Evolutionary conservation across 1,284 basidiomycete species (phyloP), one percentile per base, ranked within the genome.

Genomic region (Trametes hirsuta): DNA sequence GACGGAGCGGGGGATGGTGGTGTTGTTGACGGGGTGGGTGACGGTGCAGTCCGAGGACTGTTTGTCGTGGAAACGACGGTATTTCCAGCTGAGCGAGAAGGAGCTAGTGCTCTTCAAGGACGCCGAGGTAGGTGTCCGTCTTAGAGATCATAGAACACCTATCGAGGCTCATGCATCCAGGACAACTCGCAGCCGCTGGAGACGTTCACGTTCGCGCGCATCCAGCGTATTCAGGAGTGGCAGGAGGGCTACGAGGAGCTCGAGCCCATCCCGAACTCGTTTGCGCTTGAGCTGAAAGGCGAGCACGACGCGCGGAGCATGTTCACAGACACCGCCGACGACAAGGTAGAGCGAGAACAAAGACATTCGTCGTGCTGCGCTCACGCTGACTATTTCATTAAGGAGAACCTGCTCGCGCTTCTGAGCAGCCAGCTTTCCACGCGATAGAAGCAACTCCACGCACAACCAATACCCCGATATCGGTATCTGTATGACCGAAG

Each of bases 201-300:
- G 44, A 73, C 80, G 34, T 59, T 88, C 18, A 70, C 79, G 6
- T 71, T 90, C 36, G 75, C 79, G 2, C 79, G 77, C 15, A 71
- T 88, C 8, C 72, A 74, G 44, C 80, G 73, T 9, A 68, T 88
- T 55, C 78, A 80, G 53, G 90, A 91, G 67, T 89, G 86, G 82
- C 78, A 83, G 57, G 86, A 91, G 58, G 89, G 89, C 1, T 88
- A 84, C 61, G 90, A 91, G 62, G 87, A 90, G 53, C 73, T 91
- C 24, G 81, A 87, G 69, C 81, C 87, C 3, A 86, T 91, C 46
- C 81, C 86, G 3, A 77, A 87, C 67, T 87, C 90, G 0, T 90
- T 91, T 72, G 87, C 83, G 1, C 73, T 91, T 22, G 85, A 85
- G 63, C 85, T 90, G 66, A 75, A 74, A 30, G 81, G 84, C 62